These are phyloP conservation scores for Rhytidhysteron rufulum DNA, from an alignment of 2,329 filamentous ascomycete species.

Conservation along the genomic window DNA sequence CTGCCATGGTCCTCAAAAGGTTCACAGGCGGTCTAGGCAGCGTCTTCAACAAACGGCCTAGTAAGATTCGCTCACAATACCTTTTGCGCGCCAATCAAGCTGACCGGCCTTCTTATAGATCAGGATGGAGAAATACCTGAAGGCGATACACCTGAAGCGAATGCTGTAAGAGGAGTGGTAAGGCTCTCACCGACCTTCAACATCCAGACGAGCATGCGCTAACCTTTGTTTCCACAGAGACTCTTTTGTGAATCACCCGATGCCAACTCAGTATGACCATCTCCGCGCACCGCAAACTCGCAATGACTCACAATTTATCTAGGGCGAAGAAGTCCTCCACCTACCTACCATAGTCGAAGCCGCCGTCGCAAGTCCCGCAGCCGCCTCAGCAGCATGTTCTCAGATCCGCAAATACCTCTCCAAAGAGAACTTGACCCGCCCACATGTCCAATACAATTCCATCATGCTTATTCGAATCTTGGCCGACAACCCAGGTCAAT, in stretches of 20 bases:
- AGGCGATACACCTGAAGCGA: constrained; percentile 63
- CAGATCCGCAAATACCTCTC: constrained; percentile 79
- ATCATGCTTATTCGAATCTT: constrained; percentile 94
- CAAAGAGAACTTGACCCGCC: constrained; percentile 61
- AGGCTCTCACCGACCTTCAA: constrained; percentile 10
- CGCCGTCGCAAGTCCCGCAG: constrained; percentile 84
- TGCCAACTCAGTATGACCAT: constrained; percentile 43
- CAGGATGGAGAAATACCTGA: constrained; percentile 24
- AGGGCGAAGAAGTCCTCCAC: constrained; percentile 87
- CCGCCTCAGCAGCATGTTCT: constrained; percentile 75
- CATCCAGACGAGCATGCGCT: background rate
- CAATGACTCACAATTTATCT: background rate
- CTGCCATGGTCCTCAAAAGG: constrained; percentile 37
- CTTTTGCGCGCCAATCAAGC: constrained; percentile 10
- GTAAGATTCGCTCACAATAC: constrained; percentile 14
- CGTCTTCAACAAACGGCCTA: constrained; percentile 29
- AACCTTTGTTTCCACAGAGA: constrained; percentile 49
- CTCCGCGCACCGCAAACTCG: background rate
- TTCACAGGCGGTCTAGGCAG: constrained; percentile 28
- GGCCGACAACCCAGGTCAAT: constrained; percentile 82
- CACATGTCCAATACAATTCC: constrained; percentile 87
- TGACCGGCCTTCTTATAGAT: constrained; percentile 15
- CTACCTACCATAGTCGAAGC: constrained; percentile 91
- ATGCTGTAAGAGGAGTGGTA: constrained; percentile 64
- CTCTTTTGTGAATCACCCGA: constrained; percentile 76